phyloP scores from a whole-genome alignment of 345 rosid genomes.

The Syzygium oleosum region DNA sequence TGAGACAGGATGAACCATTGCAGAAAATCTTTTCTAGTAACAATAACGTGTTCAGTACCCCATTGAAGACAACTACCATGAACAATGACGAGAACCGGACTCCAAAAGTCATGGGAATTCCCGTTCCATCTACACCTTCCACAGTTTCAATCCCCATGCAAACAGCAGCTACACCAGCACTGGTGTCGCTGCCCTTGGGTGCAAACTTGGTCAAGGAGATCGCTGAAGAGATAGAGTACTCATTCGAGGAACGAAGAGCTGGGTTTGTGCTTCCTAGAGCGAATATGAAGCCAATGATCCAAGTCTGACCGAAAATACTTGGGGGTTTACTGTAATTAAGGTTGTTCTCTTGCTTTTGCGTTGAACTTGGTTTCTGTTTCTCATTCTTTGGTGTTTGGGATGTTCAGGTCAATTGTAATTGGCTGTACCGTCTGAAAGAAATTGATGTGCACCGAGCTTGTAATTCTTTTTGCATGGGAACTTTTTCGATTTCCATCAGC shows the following conservation, averaged over 20 bases:
- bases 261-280: conserved; percentile 49
- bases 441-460: conserved; percentile 13
- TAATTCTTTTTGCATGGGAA: background rate
- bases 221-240: conserved; percentile 55
- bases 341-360: background rate
- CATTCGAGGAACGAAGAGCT: conserved; percentile 86
- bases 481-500: background rate
- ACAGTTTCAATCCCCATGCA: conserved; percentile 73
- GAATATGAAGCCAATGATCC: conserved; percentile 28
- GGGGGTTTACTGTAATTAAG: background rate
- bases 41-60: conserved; percentile 38
- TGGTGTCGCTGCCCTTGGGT: conserved; percentile 13
- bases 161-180: conserved; percentile 59
- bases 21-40: conserved; percentile 22
- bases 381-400: background rate
- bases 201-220: conserved; percentile 22
- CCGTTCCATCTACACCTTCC: conserved; percentile 55
- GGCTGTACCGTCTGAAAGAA: conserved; percentile 26
- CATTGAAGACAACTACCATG: conserved; percentile 25
- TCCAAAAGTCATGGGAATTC: conserved; percentile 47
- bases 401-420: conserved; percentile 43
- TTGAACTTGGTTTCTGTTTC: background rate
- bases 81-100: conserved; percentile 60
- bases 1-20: conserved; percentile 6
- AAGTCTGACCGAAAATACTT: conserved; percentile 22